Evolutionary conservation across 768 basidiomycete species (phyloP).

Genomic region (Mycena epipterygia): DNA sequence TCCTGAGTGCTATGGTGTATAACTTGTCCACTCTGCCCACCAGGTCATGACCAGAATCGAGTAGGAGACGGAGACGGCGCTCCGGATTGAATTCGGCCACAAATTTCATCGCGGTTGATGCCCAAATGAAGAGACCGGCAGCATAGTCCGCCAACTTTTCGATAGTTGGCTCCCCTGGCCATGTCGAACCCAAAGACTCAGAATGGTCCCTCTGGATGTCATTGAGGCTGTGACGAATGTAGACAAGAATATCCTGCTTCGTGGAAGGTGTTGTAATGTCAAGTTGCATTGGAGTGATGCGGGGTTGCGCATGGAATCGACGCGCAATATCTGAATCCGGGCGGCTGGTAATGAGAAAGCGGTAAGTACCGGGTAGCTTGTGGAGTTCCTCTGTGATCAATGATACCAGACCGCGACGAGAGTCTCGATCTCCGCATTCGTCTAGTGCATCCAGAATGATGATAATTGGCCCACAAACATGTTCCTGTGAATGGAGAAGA

Average conservation of each 20-base stretch:
- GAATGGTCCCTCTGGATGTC: not conserved
- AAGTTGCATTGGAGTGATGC: not conserved
- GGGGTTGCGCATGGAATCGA: not conserved
- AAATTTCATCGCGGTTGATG: not conserved
- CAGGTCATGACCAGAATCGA: not conserved
- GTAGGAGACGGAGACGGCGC: not conserved
- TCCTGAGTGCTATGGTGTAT: not conserved
- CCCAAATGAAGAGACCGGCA: not conserved
- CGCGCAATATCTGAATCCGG: not conserved
- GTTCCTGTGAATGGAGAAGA: not conserved
- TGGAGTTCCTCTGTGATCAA: not conserved
- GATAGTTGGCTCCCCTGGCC: not conserved
- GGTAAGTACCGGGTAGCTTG: not conserved
- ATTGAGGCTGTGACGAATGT: slow-evolving; percentile 4
- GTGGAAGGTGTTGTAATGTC: not conserved
- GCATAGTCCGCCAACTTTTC: not conserved
- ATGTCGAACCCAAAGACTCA: not conserved
- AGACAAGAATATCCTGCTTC: not conserved
- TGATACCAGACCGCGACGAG: not conserved
- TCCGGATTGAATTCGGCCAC: not conserved
- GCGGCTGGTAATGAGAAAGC: not conserved
- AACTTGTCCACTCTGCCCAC: too few relatives aligned
- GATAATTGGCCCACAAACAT: not conserved
- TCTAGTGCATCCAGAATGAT: not conserved
- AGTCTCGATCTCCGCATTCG: not conserved